Evolutionary conservation across 768 basidiomycete genomes (phyloP), one percentile per base, ranked within the genome.

Genomic region (Suillus alpinus): DNA sequence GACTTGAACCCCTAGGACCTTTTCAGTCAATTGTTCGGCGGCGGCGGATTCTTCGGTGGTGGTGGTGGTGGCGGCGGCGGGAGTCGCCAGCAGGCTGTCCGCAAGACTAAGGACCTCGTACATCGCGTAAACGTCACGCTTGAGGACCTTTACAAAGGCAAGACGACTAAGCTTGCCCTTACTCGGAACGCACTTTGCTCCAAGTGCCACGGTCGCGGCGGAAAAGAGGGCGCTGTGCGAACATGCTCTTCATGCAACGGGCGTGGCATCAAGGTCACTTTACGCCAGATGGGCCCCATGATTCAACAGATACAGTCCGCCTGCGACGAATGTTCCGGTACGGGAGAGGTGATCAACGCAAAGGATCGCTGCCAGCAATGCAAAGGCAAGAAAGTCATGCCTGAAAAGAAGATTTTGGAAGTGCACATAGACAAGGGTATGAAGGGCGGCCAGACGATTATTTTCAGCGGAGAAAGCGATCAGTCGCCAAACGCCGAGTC

Each of bases 251-350:
- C 79, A 14, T 99, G 97, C 79, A 83, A 78, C 69, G 97, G 97
- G 59, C 92, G 94, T 65, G 97, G 97, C 68, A 78, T 95, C 80
- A 92, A 88, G 73, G 76, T 98, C 70, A 93, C 90, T 56, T 78
- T 98, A 63, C 91, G 97, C 63, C 97, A 98, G 75, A 92, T 99
- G 86, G 97, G 97, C 31, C 97, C 97, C 5, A 99, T 99, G 97
- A 93, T 99, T 68, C 97, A 99, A 76, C 96, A 99, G 77, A 92
- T 98, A 67, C 97, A 98, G 73, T 92, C 94, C 58, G 83, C 87
- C 49, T 99, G 97, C 79, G 87, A 89, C 71, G 97, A 98, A 16
- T 99, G 97, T 75, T 84, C 81, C 56, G 97, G 93, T 16, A 84
- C 87, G n/a, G 97, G 97, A 66, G 96, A 99, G 76, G 81, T 95